These are phyloP conservation scores for Physcomitrium patens DNA, from an alignment of 225 moss, liverwort and hornwort genomes.

Conservation along the genomic window DNA sequence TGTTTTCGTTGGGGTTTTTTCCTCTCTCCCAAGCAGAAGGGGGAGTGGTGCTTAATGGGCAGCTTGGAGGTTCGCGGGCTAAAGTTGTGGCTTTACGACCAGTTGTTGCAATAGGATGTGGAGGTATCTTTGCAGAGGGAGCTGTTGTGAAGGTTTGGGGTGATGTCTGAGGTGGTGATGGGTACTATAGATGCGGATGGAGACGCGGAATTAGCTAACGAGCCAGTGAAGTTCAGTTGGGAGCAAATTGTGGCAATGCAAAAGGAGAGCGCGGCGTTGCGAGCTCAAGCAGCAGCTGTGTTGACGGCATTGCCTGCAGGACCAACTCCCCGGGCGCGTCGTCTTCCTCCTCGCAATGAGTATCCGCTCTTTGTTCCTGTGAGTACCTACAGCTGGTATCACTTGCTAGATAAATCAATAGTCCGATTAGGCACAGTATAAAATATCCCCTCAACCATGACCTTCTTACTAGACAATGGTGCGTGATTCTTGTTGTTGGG, in stretches of 20 bases:
- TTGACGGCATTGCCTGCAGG: constrained; percentile 42
- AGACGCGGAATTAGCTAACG: constrained; percentile 39
- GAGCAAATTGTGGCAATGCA: constrained; percentile 67
- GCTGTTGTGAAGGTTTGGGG: constrained; percentile 24
- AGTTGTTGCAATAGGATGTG: constrained; percentile 29
- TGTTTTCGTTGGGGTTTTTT: too few relatives aligned
- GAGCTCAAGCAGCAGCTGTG: constrained; percentile 57
- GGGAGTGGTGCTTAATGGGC: background rate
- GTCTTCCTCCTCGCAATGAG: constrained; percentile 43
- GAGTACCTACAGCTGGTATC: constrained; percentile 8
- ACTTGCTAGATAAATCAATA: background rate
- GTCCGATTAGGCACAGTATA: too few relatives aligned
- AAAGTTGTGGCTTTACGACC: background rate
- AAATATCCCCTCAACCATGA: too few relatives aligned
- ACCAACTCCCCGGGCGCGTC: constrained; percentile 40
- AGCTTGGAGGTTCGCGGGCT: background rate
- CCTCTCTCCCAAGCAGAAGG: too few relatives aligned
- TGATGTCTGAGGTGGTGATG: constrained; percentile 46
- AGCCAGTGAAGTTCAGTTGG: constrained; percentile 54
- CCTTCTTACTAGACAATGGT: background rate
- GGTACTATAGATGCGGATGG: constrained; percentile 37
- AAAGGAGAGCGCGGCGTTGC: constrained; percentile 66
- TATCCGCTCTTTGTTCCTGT: constrained; percentile 64
- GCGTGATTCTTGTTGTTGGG: background rate
- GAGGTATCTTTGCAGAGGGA: constrained; percentile 4